A percentile compares a stretch with the other conserved stretches of the same genome.
Evolutionary conservation across 371 early-diverging fungal genomes (phyloP).

Genomic region (Blastocladiella emersonii): DNA sequence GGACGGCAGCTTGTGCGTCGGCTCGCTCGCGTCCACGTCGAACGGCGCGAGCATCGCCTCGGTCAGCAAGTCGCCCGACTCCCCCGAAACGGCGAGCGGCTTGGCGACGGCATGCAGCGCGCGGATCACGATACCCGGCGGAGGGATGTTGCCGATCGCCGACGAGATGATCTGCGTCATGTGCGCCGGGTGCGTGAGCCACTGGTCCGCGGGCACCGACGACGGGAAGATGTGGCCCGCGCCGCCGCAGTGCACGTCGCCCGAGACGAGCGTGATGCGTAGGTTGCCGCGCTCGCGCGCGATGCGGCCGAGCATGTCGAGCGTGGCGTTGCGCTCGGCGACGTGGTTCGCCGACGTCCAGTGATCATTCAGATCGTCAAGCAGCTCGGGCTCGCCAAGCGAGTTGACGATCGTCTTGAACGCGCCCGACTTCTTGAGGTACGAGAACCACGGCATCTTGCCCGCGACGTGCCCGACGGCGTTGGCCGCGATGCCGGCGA

Average conservation of each 20-base stretch:
- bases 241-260: slow-evolving; percentile 76
- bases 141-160: slow-evolving; percentile 47
- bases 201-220: not conserved
- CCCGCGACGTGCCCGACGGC: slow-evolving; percentile 18
- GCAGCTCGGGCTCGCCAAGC: slow-evolving; percentile 67
- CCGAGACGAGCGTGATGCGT: slow-evolving; percentile 68
- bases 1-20: too few species aligned
- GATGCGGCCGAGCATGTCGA: slow-evolving; percentile 46
- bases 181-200: slow-evolving; percentile 26
- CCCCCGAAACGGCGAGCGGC: too few species aligned
- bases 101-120: slow-evolving; percentile 20
- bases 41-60: too few species aligned
- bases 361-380: slow-evolving; percentile 69
- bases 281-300: slow-evolving; percentile 36
- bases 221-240: slow-evolving; percentile 29
- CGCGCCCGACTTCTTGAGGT: slow-evolving; percentile 32
- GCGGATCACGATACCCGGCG: slow-evolving; percentile 17
- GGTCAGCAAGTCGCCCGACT: too few species aligned
- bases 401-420: slow-evolving; percentile 37
- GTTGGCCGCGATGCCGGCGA: not conserved
- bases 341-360: slow-evolving; percentile 58
- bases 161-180: slow-evolving; percentile 66
- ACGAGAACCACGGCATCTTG: too few species aligned
- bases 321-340: slow-evolving; percentile 48
- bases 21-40: too few species aligned